Percentiles rank a stretch among this genome's conserved stretches.
Evolutionary conservation across 2,329 filamentous ascomycete species (phyloP).

Genomic region (Ceratocystis papillata): DNA sequence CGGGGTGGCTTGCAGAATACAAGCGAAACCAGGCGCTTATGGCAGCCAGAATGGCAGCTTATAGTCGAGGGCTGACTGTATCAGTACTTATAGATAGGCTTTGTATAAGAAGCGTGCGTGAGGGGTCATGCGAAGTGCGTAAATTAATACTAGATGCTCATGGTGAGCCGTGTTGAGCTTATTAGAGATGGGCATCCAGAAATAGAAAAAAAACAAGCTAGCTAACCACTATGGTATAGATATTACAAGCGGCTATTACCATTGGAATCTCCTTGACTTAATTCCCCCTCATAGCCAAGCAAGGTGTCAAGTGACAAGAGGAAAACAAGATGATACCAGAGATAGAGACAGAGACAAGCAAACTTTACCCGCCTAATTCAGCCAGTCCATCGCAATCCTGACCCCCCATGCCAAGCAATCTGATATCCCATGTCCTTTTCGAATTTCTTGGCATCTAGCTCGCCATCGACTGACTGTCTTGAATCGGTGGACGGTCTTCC

Average conservation of each 20-base stretch:
- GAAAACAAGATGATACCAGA: too few species aligned
- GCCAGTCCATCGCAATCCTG: neutral
- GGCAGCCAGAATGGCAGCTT: too few species aligned
- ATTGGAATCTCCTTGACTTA: too few species aligned
- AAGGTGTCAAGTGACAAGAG: too few species aligned
- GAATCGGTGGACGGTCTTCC: neutral
- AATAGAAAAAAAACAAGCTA: too few species aligned
- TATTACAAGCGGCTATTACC: too few species aligned
- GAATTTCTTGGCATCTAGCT: conserved; percentile 12
- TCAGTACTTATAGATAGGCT: conserved; percentile 15
- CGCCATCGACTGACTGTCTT: conserved; percentile 6
- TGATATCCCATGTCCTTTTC: neutral
- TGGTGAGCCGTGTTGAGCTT: neutral
- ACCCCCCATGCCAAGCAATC: conserved; percentile 8
- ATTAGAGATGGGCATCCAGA: neutral
- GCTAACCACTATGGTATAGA: too few species aligned
- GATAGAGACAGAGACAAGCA: too few species aligned
- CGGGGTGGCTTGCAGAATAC: too few species aligned
- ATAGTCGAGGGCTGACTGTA: neutral
- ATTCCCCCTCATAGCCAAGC: too few species aligned
- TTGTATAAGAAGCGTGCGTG: neutral
- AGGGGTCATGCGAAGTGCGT: neutral
- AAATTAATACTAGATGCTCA: neutral
- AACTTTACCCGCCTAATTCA: too few species aligned
- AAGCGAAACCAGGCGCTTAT: too few species aligned